These are phyloP conservation scores for Pythium vanterpoolii DNA, from an alignment of 352 stramenopile genomes.

Conservation along the genomic window DNA sequence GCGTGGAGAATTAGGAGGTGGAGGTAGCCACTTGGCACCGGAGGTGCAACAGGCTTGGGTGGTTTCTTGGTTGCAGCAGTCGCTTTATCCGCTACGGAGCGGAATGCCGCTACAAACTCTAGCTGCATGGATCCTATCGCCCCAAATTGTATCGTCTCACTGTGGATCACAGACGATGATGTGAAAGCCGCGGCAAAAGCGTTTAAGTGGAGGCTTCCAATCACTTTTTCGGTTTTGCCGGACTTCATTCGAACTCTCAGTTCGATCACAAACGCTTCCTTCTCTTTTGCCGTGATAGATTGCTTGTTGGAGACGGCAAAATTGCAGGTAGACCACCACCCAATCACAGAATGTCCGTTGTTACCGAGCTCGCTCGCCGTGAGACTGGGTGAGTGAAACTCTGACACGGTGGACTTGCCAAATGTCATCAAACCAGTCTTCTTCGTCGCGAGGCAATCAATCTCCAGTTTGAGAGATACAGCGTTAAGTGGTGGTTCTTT, in stretches of 20 bases:
- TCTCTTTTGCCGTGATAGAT: constrained; percentile 28
- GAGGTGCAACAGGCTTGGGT: constrained; percentile 8
- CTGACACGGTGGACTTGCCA: constrained; percentile 7
- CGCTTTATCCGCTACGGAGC: constrained; percentile 7
- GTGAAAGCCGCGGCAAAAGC: constrained; percentile 14
- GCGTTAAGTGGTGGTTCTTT: neutral
- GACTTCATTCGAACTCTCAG: constrained; percentile 18
- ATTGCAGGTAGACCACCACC: constrained; percentile 24
- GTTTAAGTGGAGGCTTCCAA: constrained; percentile 36
- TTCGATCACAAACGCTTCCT: constrained; percentile 32
- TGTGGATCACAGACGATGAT: neutral
- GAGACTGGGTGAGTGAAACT: constrained; percentile 12
- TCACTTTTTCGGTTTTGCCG: constrained; percentile 17
- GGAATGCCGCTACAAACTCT: constrained; percentile 26
- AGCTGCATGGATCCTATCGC: constrained; percentile 25
- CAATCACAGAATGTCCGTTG: constrained; percentile 1
- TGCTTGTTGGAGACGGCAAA: constrained; percentile 21
- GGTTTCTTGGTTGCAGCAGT: neutral
- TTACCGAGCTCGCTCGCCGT: neutral
- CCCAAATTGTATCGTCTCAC: constrained; percentile 25
- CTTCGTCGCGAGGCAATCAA: constrained; percentile 25
- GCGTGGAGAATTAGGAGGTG: constrained; percentile 41
- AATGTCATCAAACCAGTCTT: constrained; percentile 29
- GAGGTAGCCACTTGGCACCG: constrained; percentile 33
- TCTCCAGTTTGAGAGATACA: constrained; percentile 4